Percentiles rank a stretch among this genome's conserved stretches.
These are phyloP conservation scores for Solanum etuberosum DNA, from an alignment of 257 asterid genomes.

Conservation along the genomic window DNA sequence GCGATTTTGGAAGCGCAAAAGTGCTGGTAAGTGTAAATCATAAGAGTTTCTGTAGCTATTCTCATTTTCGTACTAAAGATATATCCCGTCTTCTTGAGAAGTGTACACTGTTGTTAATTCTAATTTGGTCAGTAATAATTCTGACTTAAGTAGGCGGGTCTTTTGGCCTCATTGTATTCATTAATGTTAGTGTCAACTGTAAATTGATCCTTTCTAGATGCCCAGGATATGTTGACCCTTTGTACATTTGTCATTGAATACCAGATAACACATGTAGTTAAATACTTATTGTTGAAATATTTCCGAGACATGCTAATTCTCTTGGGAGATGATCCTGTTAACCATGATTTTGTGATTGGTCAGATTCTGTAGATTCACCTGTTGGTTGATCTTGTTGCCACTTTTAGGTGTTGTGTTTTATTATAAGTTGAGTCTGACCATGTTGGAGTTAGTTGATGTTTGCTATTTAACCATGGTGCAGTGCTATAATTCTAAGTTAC, in stretches of 20 bases:
- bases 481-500: neutral
- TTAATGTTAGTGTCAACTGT: neutral
- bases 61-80: neutral
- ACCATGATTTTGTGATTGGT: neutral
- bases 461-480: neutral
- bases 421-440: neutral
- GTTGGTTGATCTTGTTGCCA: neutral
- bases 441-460: neutral
- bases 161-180: neutral
- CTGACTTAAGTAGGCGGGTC: neutral
- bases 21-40: slow-evolving; percentile 49
- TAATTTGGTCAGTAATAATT: neutral
- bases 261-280: neutral
- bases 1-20: slow-evolving; percentile 98
- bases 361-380: neutral
- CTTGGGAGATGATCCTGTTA: neutral
- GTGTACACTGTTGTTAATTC: neutral
- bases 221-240: neutral
- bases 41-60: neutral
- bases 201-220: neutral
- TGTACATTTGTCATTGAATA: neutral
- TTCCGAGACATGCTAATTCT: neutral
- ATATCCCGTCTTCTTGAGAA: neutral
- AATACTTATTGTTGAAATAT: neutral
- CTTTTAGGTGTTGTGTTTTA: neutral